Conservation (phyloP, 1,284 basidiomycete genomes). For the Coriolopsis trogii region DNA sequence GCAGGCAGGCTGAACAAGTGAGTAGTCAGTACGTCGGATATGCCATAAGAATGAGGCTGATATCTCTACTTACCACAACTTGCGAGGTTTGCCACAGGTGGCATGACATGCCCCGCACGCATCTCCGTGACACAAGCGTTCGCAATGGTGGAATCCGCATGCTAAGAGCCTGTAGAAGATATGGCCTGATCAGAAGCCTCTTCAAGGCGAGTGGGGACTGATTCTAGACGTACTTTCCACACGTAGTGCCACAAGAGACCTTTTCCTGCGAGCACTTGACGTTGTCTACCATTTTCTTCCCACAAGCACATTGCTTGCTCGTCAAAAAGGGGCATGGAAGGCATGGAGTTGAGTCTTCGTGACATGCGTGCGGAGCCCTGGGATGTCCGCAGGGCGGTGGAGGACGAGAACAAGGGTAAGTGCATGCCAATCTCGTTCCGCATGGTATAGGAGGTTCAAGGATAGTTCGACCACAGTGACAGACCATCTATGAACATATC, state of each 20-base stretch:
- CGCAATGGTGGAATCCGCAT: slow-evolving; percentile 89
- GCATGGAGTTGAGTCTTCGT: slow-evolving; percentile 66
- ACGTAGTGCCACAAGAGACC: slow-evolving; percentile 80
- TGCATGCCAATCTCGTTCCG: slow-evolving; percentile 76
- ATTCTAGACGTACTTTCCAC: slow-evolving; percentile 77
- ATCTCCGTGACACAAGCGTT: slow-evolving; percentile 77
- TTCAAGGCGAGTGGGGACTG: no score
- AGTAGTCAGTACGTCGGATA: background rate
- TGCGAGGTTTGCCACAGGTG: slow-evolving; percentile 82
- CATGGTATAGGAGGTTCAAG: slow-evolving; percentile 78
- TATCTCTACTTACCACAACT: slow-evolving; percentile 61
- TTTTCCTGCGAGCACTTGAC: slow-evolving; percentile 81
- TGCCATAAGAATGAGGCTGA: background rate
- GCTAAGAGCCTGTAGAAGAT: slow-evolving; percentile 51
- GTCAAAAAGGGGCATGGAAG: slow-evolving; percentile 86
- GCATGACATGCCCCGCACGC: slow-evolving; percentile 78
- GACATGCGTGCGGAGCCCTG: slow-evolving; percentile 76
- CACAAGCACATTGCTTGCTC: slow-evolving; percentile 82
- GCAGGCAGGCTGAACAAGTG: slow-evolving; percentile 48
- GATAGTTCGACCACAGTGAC: slow-evolving; percentile 76
- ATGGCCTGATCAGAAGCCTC: slow-evolving; percentile 6
- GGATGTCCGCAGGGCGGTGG: slow-evolving; percentile 82
- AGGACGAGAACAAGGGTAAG: slow-evolving; percentile 77
- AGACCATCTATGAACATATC: slow-evolving; percentile 56
- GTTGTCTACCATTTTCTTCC: slow-evolving; percentile 76